Percentiles rank a stretch among this genome's conserved stretches.
These are phyloP conservation scores for Dissophora ornata DNA, from an alignment of 192 early-diverging fungal genomes.

Conservation along the genomic window DNA sequence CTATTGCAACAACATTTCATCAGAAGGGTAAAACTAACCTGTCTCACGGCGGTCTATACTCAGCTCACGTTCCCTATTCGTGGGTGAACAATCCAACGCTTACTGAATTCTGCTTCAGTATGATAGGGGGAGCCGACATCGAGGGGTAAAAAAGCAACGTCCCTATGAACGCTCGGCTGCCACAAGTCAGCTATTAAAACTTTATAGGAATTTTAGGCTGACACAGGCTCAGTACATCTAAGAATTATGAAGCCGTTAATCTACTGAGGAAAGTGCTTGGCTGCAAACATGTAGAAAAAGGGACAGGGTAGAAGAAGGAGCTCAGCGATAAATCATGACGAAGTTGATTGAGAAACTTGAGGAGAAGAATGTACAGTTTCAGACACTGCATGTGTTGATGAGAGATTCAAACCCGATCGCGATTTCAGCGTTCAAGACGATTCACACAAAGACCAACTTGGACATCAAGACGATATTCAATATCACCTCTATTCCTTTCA, in stretches of 20 bases:
- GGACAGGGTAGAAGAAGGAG: too few relatives aligned
- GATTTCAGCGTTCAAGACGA: slow-evolving; percentile 92
- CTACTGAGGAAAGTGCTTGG: too few relatives aligned
- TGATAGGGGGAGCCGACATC: slow-evolving; percentile 90
- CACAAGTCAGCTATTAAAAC: too few relatives aligned
- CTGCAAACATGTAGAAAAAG: too few relatives aligned
- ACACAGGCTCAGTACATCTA: too few relatives aligned
- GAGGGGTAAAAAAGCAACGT: slow-evolving; percentile 76
- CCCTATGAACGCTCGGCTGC: neutral
- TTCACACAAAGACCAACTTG: slow-evolving; percentile 80
- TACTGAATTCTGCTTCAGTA: slow-evolving; percentile 87
- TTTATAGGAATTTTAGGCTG: too few relatives aligned
- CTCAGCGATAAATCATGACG: too few relatives aligned
- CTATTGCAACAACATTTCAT: too few relatives aligned
- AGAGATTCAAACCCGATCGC: slow-evolving; percentile 90
- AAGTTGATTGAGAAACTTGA: slow-evolving; percentile 75
- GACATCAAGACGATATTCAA: slow-evolving; percentile 81
- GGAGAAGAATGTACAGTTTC: slow-evolving; percentile 73
- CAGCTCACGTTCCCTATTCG: slow-evolving; percentile 92
- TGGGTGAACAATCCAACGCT: slow-evolving; percentile 90
- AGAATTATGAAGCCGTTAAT: too few relatives aligned
- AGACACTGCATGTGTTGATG: slow-evolving; percentile 79
- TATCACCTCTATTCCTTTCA: slow-evolving; percentile 90
- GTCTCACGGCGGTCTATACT: slow-evolving; percentile 94
- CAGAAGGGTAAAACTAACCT: too few relatives aligned